These are phyloP conservation scores for Pilatotrama ljubarskyi DNA, from an alignment of 768 basidiomycete species.

Conservation along the genomic window DNA sequence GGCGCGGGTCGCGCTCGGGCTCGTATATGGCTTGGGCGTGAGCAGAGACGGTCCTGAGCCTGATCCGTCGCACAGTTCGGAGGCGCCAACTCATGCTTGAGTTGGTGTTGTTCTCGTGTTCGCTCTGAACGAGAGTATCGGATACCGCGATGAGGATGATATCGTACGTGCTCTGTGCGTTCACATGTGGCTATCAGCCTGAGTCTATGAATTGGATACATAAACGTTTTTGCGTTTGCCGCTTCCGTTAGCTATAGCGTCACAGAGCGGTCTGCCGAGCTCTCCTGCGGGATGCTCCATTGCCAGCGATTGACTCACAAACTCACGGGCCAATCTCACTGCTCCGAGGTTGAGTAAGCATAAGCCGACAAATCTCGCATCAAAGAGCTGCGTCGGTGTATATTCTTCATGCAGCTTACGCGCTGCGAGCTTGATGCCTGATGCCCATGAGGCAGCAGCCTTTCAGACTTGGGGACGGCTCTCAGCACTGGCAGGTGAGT, in stretches of 20 bases:
- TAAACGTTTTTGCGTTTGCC: too few species aligned
- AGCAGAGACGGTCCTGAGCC: constrained; percentile 27
- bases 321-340: too few species aligned
- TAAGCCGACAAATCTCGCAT: neutral
- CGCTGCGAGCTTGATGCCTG: too few species aligned
- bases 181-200: neutral
- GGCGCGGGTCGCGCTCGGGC: constrained; percentile 67
- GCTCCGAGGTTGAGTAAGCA: neutral
- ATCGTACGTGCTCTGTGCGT: neutral
- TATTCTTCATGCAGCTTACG: too few species aligned
- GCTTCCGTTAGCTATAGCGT: too few species aligned
- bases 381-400: too few species aligned
- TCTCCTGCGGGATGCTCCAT: neutral
- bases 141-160: neutral
- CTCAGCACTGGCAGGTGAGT: too few species aligned
- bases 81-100: neutral
- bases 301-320: too few species aligned
- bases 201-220: neutral
- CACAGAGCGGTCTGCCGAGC: neutral
- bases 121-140: too few species aligned
- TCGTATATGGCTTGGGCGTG: constrained; percentile 61
- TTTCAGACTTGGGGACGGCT: too few species aligned
- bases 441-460: too few species aligned
- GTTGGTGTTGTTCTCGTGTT: neutral
- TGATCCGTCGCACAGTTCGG: neutral